Conservation (phyloP, 2,329 filamentous ascomycete genomes). For the Tolypocladium amazonense region DNA sequence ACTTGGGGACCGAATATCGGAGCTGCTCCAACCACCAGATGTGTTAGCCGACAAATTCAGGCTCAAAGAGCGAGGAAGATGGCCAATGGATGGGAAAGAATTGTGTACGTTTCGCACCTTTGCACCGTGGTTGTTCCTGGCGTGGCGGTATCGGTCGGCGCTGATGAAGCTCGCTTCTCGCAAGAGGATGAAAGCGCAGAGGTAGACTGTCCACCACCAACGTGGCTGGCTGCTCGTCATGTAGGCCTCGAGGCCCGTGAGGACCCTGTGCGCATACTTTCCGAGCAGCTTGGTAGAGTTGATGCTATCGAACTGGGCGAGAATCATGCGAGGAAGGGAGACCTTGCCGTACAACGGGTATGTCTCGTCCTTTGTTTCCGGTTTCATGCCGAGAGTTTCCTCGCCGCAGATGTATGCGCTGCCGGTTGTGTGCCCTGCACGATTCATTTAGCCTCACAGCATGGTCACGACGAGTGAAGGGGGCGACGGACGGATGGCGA, state of each 20-base stretch:
- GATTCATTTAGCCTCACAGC: not conserved
- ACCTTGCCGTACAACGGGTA: constrained; percentile 28
- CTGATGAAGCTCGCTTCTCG: constrained; percentile 28
- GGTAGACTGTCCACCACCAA: constrained; percentile 23
- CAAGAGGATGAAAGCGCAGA: constrained; percentile 30
- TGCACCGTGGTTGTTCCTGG: constrained; percentile 22
- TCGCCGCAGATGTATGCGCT: constrained; percentile 30
- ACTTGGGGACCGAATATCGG: constrained; percentile 27
- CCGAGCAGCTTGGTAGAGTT: constrained; percentile 24
- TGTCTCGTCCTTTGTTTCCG: constrained; percentile 19
- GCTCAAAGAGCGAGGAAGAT: not conserved
- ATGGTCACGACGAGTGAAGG: too few relatives aligned
- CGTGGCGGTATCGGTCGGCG: constrained; percentile 31
- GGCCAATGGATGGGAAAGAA: too few relatives aligned
- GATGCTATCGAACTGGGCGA: constrained; percentile 34
- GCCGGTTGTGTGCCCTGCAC: constrained; percentile 31
- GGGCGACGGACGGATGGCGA: constrained; percentile 31
- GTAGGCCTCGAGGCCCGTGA: constrained; percentile 22
- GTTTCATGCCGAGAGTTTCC: constrained; percentile 28
- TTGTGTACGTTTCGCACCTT: constrained; percentile 6
- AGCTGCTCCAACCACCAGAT: constrained; percentile 8
- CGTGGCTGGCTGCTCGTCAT: constrained; percentile 21
- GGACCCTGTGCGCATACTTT: constrained; percentile 20
- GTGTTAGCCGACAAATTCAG: not conserved
- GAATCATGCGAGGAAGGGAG: constrained; percentile 31